Evolutionary conservation across 306 rosid species (phyloP), one percentile per base, ranked within the genome.

Genomic region (Ormosia semicastrata): DNA sequence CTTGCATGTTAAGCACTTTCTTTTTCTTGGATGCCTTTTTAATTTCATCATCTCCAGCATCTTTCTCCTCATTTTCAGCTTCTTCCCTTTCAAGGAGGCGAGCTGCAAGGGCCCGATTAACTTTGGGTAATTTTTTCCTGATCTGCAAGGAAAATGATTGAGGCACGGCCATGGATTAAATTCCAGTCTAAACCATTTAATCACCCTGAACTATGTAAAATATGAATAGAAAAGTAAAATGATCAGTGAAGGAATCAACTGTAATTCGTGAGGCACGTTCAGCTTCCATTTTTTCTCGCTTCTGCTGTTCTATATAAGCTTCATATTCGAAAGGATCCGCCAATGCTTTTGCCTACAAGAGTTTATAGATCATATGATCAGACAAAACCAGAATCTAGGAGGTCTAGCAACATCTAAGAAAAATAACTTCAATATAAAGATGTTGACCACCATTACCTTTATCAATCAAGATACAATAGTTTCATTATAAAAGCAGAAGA

Each of bases 241-340:
- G 24, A 40, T 67, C n/a, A 34, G 74, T 8, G 10, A 39, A 66
- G 73, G 15, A 82, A 62, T 66, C 79, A 41, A 89, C 99, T 77
- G 98, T 91, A 81, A 95, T 95, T 47, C 99, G 89, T 58, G 84
- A 88, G 36, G 94, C 91, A 15, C 89, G 91, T 69, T 95, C 95
- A 73, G 92, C 89, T 67, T 93, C 99, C 56, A 93, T 67, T 78
- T 87, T 91, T 68, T 93, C 93, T 77, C 75, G 85, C 72, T 92
- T 92, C 73, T 80, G 84, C 79, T 90, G 88, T 81, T 95, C 98
- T 5, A 83, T 81, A 76, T 89, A 88, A 78, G 87, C 81, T 73
- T 86, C 92, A 65, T 78, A 84, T 49, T 91, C 94, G 68, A 88
- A 90, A 71, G 96, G 97, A 74, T 91, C 91, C 11, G 56, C 94